These are phyloP conservation scores for Rasamsonia emersonii DNA, from an alignment of 2,329 filamentous ascomycete species.

Conservation along the genomic window DNA sequence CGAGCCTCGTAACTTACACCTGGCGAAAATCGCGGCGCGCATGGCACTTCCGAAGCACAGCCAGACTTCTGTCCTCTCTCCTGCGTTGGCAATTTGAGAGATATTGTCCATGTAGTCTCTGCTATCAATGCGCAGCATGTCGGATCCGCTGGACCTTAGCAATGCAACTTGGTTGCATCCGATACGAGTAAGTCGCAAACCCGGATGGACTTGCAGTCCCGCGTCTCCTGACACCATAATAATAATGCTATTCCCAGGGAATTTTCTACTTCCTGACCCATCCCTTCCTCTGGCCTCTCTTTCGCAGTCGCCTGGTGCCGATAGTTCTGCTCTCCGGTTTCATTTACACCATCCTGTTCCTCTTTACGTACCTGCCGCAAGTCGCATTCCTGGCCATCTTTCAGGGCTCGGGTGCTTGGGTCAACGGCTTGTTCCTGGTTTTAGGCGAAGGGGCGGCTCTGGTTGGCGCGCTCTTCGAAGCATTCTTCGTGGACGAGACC, in stretches of 20 bases:
- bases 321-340: slow-evolving; percentile 72
- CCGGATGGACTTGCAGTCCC: no score
- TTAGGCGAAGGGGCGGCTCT: slow-evolving; percentile 58
- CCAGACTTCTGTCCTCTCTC: no score
- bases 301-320: slow-evolving; percentile 68
- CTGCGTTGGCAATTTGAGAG: no score
- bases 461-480: slow-evolving; percentile 62
- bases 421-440: slow-evolving; percentile 79
- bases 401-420: slow-evolving; percentile 77
- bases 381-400: slow-evolving; percentile 84
- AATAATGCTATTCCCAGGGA: slow-evolving; percentile 56
- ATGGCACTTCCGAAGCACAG: no score
- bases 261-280: slow-evolving; percentile 74
- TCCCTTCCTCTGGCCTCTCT: slow-evolving; percentile 73
- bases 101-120: no score
- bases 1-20: no score
- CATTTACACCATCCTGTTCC: slow-evolving; percentile 77
- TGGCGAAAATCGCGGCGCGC: no score
- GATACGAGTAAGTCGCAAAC: slow-evolving; percentile 31
- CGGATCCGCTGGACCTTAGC: slow-evolving; percentile 9
- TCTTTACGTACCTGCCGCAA: slow-evolving; percentile 81
- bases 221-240: no score
- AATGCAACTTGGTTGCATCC: slow-evolving; percentile 41
- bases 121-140: no score
- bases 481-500: slow-evolving; percentile 71